Conservation (phyloP, 345 rosid genomes). For the Sonneratia caseolaris region DNA sequence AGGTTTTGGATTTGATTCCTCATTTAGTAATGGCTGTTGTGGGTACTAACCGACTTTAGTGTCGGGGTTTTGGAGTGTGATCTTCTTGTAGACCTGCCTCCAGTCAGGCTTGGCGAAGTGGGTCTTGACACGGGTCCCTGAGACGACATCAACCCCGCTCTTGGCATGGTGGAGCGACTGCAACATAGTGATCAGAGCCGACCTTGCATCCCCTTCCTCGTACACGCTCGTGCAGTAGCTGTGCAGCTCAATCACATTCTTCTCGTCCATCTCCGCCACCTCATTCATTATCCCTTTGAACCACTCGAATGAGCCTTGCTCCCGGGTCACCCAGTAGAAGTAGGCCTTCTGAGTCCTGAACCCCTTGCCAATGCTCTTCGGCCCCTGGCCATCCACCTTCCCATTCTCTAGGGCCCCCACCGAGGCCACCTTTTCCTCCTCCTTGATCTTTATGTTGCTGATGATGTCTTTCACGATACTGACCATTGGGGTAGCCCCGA, state of each 20-base stretch:
- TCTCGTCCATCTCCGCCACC: conserved; percentile 68
- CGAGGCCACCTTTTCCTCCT: conserved; percentile 8
- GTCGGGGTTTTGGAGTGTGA: conserved; percentile 48
- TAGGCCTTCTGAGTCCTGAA: conserved; percentile 67
- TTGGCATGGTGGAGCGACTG: conserved; percentile 82
- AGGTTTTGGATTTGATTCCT: too few relatives aligned
- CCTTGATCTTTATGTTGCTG: conserved; percentile 45
- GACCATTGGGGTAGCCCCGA: conserved; percentile 95
- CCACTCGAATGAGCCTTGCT: conserved; percentile 97
- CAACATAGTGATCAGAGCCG: conserved; percentile 82
- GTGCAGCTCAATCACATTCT: conserved; percentile 58
- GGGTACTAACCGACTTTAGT: conserved; percentile 49
- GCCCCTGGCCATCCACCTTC: not conserved
- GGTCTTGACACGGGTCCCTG: conserved; percentile 73
- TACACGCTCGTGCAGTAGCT: conserved; percentile 90
- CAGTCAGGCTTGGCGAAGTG: conserved; percentile 87
- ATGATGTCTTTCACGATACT: conserved; percentile 87
- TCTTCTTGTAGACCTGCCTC: conserved; percentile 76
- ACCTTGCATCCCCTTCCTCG: conserved; percentile 88
- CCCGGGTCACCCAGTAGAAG: conserved; percentile 90
- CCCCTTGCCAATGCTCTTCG: conserved; percentile 8
- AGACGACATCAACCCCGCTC: conserved; percentile 80
- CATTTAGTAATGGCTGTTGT: not conserved
- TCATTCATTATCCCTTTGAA: conserved; percentile 90
- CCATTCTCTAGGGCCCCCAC: conserved; percentile 17